Base-by-base conservation (phyloP, 2,329 filamentous ascomycete genomes). In the Cladobotryum protrusum region DNA sequence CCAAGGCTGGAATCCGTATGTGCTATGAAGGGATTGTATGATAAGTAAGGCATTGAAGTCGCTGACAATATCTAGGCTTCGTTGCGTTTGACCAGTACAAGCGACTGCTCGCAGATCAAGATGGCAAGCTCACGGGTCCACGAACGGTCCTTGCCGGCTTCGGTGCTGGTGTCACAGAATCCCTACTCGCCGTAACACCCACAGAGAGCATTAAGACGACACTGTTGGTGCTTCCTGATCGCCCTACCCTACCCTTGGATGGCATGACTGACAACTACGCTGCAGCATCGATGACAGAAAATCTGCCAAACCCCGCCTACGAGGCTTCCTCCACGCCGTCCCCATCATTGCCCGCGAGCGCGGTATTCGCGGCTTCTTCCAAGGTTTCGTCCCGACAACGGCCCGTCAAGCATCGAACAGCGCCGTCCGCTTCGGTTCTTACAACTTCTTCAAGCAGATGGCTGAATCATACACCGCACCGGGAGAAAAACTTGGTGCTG, bases 121-220 rank as follows among this genome's bases (percentile, higher is more conserved):
- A 93, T 57, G 93, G 93, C 59, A 91, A 92, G 58, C 86, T 97
- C 39, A 90, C 87, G 4, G 92, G 93, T 0, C 91, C 92, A 13
- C 81, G 86, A 57, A 97, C 92, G 2, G 93, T 97, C 1, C 80
- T 96, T 52, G 91, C 91, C 37, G 93, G 93, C 3, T 96, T 99
- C 63, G 89, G 92, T 52, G 93, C 93, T 8, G 93, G 93, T 50
- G 87, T 95, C 46, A 97, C 92, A 3, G 93, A 99, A 73, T 95
- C 88, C 3, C 72, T 96, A 46, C 73, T 99, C 3, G 93, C 93
- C 11, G 93, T 99, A 33, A 99, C 93, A 33, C 93, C 93, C 0
- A 96, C 95, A 52, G 93, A 99, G 72, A 95, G 89, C 62, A 96
- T 99, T 71, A 99, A 99, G 77, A 99, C 93, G 45, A 95, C 95